Evolutionary conservation across 1,284 basidiomycete species (phyloP).

Genomic region (Agroathelia rolfsii): DNA sequence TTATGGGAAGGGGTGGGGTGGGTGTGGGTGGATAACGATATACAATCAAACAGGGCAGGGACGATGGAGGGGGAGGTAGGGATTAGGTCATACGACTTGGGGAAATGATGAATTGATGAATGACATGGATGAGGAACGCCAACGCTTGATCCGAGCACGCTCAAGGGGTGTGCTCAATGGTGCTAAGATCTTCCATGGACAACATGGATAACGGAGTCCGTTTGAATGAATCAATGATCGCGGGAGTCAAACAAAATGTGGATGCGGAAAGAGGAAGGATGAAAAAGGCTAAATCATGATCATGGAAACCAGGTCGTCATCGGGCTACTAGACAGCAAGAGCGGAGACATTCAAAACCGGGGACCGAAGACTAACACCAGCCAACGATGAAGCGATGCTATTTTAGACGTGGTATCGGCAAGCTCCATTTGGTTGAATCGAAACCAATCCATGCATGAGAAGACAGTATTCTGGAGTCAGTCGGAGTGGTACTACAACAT

Average conservation of each 20-base stretch:
- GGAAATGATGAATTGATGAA: constrained; percentile 1
- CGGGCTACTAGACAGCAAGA: too few species aligned
- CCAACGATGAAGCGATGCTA: neutral
- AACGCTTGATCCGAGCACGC: neutral
- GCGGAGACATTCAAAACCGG: too few species aligned
- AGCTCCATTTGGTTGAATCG: neutral
- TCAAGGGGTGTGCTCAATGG: constrained; percentile 2
- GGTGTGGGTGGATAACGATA: too few species aligned
- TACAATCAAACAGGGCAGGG: neutral
- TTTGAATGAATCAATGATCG: constrained; percentile 58
- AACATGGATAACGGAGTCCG: constrained; percentile 32
- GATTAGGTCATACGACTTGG: neutral
- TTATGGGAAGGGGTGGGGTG: too few species aligned
- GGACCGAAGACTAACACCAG: too few species aligned
- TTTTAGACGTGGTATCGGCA: neutral
- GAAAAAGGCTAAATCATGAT: neutral
- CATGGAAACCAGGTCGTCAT: too few species aligned
- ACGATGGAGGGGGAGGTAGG: neutral
- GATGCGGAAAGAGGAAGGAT: constrained; percentile 3
- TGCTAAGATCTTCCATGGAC: too few species aligned
- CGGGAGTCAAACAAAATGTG: constrained; percentile 18
- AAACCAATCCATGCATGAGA: too few species aligned
- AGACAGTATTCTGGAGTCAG: too few species aligned
- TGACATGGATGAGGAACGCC: neutral
- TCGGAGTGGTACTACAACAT: too few species aligned